Base-by-base conservation (phyloP, 768 basidiomycete genomes). In the Xerocomellus chrysenteron region DNA sequence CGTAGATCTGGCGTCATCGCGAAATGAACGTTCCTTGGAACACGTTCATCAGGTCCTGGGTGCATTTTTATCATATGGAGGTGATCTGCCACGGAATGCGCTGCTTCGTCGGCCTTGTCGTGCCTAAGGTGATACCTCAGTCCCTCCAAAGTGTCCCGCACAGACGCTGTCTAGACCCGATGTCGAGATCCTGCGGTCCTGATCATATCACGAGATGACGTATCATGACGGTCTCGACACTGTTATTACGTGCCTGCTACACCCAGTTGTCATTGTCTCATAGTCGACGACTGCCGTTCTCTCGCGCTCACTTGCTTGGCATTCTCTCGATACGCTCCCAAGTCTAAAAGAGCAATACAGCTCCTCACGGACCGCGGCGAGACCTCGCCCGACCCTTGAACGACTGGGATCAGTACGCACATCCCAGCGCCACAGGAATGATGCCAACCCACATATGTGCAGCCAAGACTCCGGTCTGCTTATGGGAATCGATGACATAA, bases 401-500 rank as follows among this genome's bases (percentile, higher is more conserved):
- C 17, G 30, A 55, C 1, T 21, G 37, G 26, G 28, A 36, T 45
- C 47, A 36, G 19, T 6, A 16, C 33, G 12, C 17, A 19, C 39
- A 30, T 57, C 40, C 45, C 41, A 32, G 43, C 55, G 56, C 61
- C 61, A 62, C 52, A 52, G 50, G 36, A 56, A 61, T 61, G 60
- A 60, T 60, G 42, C 47, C 33, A 47, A 28, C 17, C 16, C 30
- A 30, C 28, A 17, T 43, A 43, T 43, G 12, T 24, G 33, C 33
- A 35, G 13, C 35, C 35, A 39, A 26, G 14, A 9, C 50, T 54
- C 8, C 14, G 33, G 21, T 21, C 21, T 21, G 21, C 5, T 4
- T 50, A 54, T 65, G 64, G 56, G 60, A 65, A 65, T 56, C 6
- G 26, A 54, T 65, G 64, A 65, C 64, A 35, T 65, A 65, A 65